Base-by-base conservation (phyloP, 306 rosid species). In the Rubus idaeus region DNA sequence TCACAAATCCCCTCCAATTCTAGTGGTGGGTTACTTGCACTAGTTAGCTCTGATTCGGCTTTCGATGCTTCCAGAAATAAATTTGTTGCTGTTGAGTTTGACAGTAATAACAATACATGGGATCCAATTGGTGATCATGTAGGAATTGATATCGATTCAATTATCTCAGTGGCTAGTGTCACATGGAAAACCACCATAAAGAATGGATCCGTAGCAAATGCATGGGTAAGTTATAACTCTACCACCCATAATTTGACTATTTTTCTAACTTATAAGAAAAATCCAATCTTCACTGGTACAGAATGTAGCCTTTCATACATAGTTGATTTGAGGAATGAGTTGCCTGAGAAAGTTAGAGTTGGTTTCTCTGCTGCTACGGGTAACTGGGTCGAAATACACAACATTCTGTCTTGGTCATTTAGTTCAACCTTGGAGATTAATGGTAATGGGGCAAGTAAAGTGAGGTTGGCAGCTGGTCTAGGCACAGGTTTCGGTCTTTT, bases 291-390 rank as follows among this genome's bases (percentile, higher is more conserved):
- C 46, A 60, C 8, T 18, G 18, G 2, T 41, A 87, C 81, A 35
- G 67, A 66, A 65, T 91, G 81, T 47, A 87, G 76, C 60, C 82
- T 88, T 39, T 86, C 76, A 11, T 21, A 86, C 64, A 23, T 74
- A 26, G 72, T 93, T 75, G 92, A 93, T 88, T 76, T 91, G 81
- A 88, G 80, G 61, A 80, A 79, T 0, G 77, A 81, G 42, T 82
- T 93, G 84, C 92, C 96, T 0, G 93, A 91, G 71, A 53, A 39
- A 75, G 96, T 86, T 53, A 82, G 92, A 14, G 68, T 91, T 26
- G 93, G 97, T 4, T 91, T 93, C 74, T 91, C 96, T 8, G 95
- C 98, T 6, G 85, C 98, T 12, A 93, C 97, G 0, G 93, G 97
- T 44, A 0, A 17, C 0, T 81, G 78, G 85, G 21, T 82, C 64